Conservation (phyloP, 2,329 filamentous ascomycete species). For the Macrophomina phaseolina region DNA sequence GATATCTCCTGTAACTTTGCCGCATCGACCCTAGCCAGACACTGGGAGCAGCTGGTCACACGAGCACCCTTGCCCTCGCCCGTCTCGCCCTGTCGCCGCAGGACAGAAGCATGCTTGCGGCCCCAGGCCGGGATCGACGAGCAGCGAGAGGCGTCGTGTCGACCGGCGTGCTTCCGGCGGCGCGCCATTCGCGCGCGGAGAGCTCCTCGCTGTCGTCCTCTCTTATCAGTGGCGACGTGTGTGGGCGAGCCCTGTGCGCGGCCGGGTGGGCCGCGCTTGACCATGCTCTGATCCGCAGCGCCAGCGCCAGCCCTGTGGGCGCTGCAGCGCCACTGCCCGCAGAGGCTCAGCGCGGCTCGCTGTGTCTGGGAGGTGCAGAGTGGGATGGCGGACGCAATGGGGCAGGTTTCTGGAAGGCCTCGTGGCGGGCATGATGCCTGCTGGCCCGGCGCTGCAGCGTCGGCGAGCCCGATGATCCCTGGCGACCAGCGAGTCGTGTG, state of each 20-base stretch:
- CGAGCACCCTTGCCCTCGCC: neutral
- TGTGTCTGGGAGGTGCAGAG: neutral
- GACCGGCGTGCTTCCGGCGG: neutral
- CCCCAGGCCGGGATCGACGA: neutral
- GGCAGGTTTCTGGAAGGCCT: conserved; percentile 24
- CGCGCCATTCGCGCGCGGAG: conserved; percentile 19
- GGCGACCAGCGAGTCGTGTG: conserved; percentile 10
- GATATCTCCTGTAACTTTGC: neutral
- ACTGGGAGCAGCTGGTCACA: conserved; percentile 2
- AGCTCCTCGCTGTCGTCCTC: neutral
- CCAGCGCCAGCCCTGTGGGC: conserved; percentile 14
- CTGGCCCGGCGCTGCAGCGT: neutral
- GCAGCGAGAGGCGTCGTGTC: conserved; percentile 10
- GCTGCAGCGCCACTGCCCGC: neutral
- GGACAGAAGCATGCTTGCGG: neutral
- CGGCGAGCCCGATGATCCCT: conserved; percentile 18
- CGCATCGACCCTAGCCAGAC: conserved; percentile 7
- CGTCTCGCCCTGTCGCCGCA: neutral
- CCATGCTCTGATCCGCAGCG: conserved; percentile 13
- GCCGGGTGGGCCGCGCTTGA: neutral
- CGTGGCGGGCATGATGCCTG: neutral
- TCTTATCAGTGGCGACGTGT: conserved; percentile 18
- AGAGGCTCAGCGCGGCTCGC: neutral
- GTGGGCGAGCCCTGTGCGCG: conserved; percentile 11
- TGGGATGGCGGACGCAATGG: conserved; percentile 7